These are phyloP conservation scores for Scleromitrula shiraiana DNA, from an alignment of 2,329 filamentous ascomycete species.

Conservation along the genomic window DNA sequence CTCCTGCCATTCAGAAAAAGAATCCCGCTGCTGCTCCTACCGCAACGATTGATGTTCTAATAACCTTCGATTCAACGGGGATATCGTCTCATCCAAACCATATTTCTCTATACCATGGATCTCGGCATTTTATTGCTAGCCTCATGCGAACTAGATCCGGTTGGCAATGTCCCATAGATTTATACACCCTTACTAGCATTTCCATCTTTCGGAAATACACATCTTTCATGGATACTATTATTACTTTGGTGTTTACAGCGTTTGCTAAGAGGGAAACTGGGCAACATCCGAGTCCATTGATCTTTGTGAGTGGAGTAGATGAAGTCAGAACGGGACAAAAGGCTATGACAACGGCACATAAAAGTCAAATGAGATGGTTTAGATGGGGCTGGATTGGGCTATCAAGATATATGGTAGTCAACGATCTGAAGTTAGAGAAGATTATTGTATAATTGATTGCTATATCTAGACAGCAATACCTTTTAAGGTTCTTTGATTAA, in stretches of 20 bases:
- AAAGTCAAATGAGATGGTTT: conserved; percentile 98
- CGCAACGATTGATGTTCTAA: conserved; percentile 47
- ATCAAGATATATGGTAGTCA: conserved; percentile 91
- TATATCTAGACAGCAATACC: no score
- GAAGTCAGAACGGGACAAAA: conserved; percentile 62
- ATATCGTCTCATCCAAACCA: conserved; percentile 92
- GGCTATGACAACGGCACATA: conserved; percentile 85
- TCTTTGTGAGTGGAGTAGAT: conserved; percentile 63
- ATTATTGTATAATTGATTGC: conserved; percentile 22
- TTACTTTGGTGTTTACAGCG: conserved; percentile 55
- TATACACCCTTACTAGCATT: conserved; percentile 78
- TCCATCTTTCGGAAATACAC: conserved; percentile 72
- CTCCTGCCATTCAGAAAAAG: conserved; percentile 31
- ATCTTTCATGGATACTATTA: conserved; percentile 65
- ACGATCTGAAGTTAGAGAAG: conserved; percentile 65
- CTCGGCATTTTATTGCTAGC: conserved; percentile 59
- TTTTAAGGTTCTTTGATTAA: no score
- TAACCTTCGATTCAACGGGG: conserved; percentile 82
- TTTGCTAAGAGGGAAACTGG: conserved; percentile 33
- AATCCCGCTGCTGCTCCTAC: conserved; percentile 33
- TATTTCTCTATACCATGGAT: conserved; percentile 78
- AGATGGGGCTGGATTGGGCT: conserved; percentile 89
- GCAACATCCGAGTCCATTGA: conserved; percentile 49
- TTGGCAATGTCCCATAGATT: conserved; percentile 64
- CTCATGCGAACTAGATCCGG: conserved; percentile 58